Evolutionary conservation across 805 yeast genomes (phyloP), one percentile per base, ranked within the genome.

Genomic region (Kregervanrija pseudodelftensis): DNA sequence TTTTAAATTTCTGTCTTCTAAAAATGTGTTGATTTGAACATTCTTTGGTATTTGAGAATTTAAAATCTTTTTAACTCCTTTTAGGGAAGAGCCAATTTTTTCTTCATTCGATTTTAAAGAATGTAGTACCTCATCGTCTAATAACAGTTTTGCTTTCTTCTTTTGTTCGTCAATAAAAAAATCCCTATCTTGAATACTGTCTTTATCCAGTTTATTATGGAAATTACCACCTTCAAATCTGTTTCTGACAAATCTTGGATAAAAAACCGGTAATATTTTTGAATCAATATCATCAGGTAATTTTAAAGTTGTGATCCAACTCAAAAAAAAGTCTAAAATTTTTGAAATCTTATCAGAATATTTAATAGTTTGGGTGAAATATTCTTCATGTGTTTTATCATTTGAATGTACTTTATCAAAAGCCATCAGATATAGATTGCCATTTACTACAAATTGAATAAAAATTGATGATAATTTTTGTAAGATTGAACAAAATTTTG

Each of bases 211-310:
- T 22, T 85, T 86, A 54, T 82, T 83, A 40, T 77, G 74, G 82
- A 89, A 84, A 48, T 81, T 80, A n/a, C 90, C 91, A 13, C 89
- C 91, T 52, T 80, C 80, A 58, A 80, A 84, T 44, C 75, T 77
- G 30, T 79, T 79, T 36, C 73, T 69, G 14, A 85, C 63, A 54
- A 84, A 81, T 47, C 93, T 69, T 8, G 93, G 89, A 50, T 80
- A 77, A 2, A 80, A 65, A 57, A 82, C 83, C 0, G 91, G 93
- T 33, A 82, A 49, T 12, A 63, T 42, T 40, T 52, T 37, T 2
- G 59, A 45, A 36, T 56, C 41, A 36, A 11, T 33, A 12, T 28
- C 39, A 36, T 14, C 39, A 30, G 16, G 12, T 39, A 46, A 30
- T 37, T 33, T 12, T 30, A 42, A 4, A 31, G 16, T 32, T 31